Evolutionary conservation across 2,329 filamentous ascomycete genomes (phyloP).

Genomic region (Nigrospora oryzae): DNA sequence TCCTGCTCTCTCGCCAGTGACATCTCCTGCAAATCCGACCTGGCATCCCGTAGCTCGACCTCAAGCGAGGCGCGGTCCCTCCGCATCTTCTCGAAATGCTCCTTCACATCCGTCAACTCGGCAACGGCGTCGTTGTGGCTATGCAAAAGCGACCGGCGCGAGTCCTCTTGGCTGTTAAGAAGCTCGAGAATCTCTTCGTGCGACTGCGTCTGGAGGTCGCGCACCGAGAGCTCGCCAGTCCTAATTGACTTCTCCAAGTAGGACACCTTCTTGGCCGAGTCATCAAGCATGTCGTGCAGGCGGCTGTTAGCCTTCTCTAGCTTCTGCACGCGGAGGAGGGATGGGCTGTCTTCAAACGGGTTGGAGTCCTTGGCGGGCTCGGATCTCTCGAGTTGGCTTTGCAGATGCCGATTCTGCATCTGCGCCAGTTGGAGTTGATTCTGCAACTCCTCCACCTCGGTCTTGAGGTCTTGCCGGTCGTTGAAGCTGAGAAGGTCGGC

Average conservation of each 20-base stretch:
- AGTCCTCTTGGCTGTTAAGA: conserved; percentile 88
- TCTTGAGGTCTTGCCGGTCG: conserved; percentile 81
- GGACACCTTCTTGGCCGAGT: conserved; percentile 88
- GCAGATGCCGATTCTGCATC: conserved; percentile 91
- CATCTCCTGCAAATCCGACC: conserved; percentile 77
- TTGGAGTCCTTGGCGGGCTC: conserved; percentile 53
- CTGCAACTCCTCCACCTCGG: conserved; percentile 85
- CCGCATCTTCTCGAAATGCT: conserved; percentile 78
- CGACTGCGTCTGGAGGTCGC: conserved; percentile 86
- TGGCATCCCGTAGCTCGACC: conserved; percentile 77
- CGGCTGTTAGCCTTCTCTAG: conserved; percentile 87
- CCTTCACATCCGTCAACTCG: conserved; percentile 80
- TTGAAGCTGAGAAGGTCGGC: conserved; percentile 78
- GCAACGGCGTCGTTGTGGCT: conserved; percentile 78
- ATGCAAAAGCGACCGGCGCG: conserved; percentile 70
- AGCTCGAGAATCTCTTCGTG: conserved; percentile 91
- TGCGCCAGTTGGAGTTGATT: conserved; percentile 89
- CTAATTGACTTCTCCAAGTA: conserved; percentile 79
- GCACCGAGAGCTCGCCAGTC: conserved; percentile 77
- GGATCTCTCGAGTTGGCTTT: conserved; percentile 71
- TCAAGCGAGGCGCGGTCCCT: conserved; percentile 73
- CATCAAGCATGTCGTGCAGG: conserved; percentile 88
- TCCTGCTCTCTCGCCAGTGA: conserved; percentile 75
- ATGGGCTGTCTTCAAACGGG: conserved; percentile 66
- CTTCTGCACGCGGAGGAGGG: conserved; percentile 74